A percentile compares a stretch with the other conserved stretches of the same genome.
phyloP scores from a whole-genome alignment of 768 basidiomycete species.

The Solioccasus polychromus region DNA sequence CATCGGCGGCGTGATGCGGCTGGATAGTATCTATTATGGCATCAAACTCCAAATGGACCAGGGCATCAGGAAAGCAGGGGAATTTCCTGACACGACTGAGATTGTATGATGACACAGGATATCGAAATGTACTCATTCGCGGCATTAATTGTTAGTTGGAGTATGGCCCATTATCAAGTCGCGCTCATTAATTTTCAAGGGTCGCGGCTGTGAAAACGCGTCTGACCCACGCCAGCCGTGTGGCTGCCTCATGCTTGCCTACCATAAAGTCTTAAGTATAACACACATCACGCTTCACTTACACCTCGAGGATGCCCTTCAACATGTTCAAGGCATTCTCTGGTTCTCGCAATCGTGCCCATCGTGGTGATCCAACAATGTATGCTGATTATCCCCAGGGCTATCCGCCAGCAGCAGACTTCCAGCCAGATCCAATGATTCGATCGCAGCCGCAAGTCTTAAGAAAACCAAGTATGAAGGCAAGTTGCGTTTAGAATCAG shows the following conservation, averaged over 20 bases:
- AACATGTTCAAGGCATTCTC: constrained; percentile 37
- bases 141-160: background rate
- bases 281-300: constrained; percentile 16
- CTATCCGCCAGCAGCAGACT: constrained; percentile 25
- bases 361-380: constrained; percentile 24
- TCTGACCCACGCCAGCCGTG: constrained; percentile 34
- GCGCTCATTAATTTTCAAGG: constrained; percentile 1
- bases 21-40: no score
- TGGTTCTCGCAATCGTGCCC: constrained; percentile 31
- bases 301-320: constrained; percentile 33
- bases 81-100: background rate
- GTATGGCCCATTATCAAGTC: constrained; percentile 1
- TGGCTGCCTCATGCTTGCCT: constrained; percentile 27
- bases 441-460: constrained; percentile 24
- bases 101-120: background rate
- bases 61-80: background rate
- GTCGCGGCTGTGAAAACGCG: background rate
- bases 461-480: constrained; percentile 29
- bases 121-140: background rate
- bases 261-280: constrained; percentile 27
- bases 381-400: constrained; percentile 28
- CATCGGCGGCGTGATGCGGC: constrained; percentile 11
- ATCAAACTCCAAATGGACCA: background rate
- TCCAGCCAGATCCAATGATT: constrained; percentile 20
- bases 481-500: constrained; percentile 8